These are phyloP conservation scores for Pistacia integerrima DNA, from an alignment of 345 rosid genomes.

Conservation along the genomic window DNA sequence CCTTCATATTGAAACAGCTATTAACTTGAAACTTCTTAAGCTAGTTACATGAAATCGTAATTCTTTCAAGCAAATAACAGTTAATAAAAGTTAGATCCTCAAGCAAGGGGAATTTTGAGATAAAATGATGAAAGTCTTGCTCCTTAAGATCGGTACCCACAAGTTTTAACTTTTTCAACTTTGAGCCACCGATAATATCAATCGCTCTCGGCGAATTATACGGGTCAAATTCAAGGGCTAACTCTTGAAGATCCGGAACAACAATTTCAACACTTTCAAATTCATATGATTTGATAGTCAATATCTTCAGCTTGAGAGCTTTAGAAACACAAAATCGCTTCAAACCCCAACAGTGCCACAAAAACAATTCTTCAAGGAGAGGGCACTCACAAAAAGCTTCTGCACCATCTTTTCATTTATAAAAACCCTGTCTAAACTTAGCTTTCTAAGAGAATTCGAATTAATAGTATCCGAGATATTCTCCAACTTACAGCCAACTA, in stretches of 20 bases:
- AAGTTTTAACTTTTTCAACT: not conserved
- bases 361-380: constrained; percentile 5
- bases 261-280: not conserved
- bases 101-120: too few relatives aligned
- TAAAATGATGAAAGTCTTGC: too few relatives aligned
- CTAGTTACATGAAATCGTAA: too few relatives aligned
- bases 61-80: too few relatives aligned
- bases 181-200: not conserved
- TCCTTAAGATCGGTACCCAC: too few relatives aligned
- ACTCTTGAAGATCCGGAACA: not conserved
- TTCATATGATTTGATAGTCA: not conserved
- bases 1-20: too few relatives aligned
- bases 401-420: too few relatives aligned
- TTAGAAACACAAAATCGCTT: not conserved
- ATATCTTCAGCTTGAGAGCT: not conserved
- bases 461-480: not conserved
- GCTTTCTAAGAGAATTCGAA: not conserved
- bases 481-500: not conserved
- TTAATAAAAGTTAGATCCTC: too few relatives aligned
- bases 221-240: not conserved
- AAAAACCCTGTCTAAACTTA: not conserved
- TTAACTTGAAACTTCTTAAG: too few relatives aligned
- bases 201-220: not conserved
- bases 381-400: not conserved
- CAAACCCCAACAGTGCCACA: not conserved